Conservation (phyloP, 2,329 filamentous ascomycete genomes). For the Epichloe amarillans region DNA sequence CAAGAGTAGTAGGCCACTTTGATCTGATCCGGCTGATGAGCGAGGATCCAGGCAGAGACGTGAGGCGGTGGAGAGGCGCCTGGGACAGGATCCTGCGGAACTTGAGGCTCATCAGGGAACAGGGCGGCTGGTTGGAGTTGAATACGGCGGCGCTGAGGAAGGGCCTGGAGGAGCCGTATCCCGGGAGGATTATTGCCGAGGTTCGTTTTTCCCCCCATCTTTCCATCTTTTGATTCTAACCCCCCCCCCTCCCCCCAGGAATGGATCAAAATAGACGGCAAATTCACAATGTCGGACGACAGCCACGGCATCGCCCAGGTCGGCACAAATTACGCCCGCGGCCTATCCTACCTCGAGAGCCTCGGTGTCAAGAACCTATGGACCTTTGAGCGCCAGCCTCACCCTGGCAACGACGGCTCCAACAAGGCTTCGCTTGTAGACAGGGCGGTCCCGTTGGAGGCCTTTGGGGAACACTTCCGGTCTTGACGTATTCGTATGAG, state of each 20-base stretch:
- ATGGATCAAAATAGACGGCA: conserved; percentile 60
- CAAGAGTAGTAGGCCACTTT: conserved; percentile 82
- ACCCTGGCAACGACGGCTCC: conserved; percentile 16
- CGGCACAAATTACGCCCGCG: conserved; percentile 65
- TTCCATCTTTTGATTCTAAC: not conserved
- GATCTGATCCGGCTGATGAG: conserved; percentile 79
- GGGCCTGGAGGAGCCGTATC: conserved; percentile 84
- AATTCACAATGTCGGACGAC: conserved; percentile 87
- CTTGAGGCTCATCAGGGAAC: conserved; percentile 52
- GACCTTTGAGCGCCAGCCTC: conserved; percentile 31
- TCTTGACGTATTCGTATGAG: not conserved
- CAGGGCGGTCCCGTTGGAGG: conserved; percentile 27
- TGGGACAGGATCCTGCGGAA: conserved; percentile 69
- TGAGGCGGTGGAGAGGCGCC: conserved; percentile 45
- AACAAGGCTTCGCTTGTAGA: conserved; percentile 26
- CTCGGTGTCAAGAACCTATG: conserved; percentile 52
- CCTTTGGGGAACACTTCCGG: conserved; percentile 22
- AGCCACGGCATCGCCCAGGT: conserved; percentile 83
- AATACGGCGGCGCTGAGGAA: conserved; percentile 83
- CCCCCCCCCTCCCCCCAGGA: conserved; percentile 30
- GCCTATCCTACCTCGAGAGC: conserved; percentile 55
- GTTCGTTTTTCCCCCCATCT: conserved; percentile 25
- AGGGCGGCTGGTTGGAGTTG: conserved; percentile 76
- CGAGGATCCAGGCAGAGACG: conserved; percentile 48
- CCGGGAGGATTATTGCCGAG: conserved; percentile 63